Base-by-base conservation (phyloP, 768 basidiomycete species). In the Lactarius deliciosus region DNA sequence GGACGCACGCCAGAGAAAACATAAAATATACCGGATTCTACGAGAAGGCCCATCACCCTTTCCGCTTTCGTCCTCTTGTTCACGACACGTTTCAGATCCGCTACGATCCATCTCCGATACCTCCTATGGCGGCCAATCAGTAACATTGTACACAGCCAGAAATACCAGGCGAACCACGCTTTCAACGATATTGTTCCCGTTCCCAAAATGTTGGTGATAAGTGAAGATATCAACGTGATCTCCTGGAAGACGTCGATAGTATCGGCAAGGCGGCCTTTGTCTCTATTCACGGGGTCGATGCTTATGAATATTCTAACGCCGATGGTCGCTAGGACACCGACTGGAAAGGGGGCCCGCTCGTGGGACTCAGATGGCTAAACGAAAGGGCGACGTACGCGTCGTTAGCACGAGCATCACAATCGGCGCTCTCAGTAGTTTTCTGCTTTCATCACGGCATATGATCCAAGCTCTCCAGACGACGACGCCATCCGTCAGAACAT, bases 401-500 rank as follows among this genome's bases (percentile, higher is more conserved):
- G 57, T 40, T 2, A 58, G 25, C 22, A 58, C 34, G 13, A 58
- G n/a, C 57, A 58, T 58, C 22, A 34, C 55, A 6, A 56, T 56
- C 32, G 57, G 7, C 57, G 8, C 38, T 15, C 2, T 25, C 22
- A 58, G 36, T 10, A 58, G n/a, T n/a, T 38, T 38, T 58, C 11
- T 58, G 18, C 36, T 9, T 38, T 58, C 57, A 22, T 58, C 57
- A 8, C 57, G 57, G 34, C 38, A 58, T 36, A 58, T n/a, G n/a
- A 40, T 16, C 57, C 57, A 58, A 22, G 57, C 57, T 2, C 57
- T 7, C 57, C 57, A 58, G 13, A 58, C 22, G 38, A 58, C 57
- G 22, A 58, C 57, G 22, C 11, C 57, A 58, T 58, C 57, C 36
- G 36, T 58, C 15, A 58, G 15, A 15, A 8, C 4, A 18, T 40